phyloP scores from a whole-genome alignment of 768 basidiomycete species.

The Xanthoconium purpureum region DNA sequence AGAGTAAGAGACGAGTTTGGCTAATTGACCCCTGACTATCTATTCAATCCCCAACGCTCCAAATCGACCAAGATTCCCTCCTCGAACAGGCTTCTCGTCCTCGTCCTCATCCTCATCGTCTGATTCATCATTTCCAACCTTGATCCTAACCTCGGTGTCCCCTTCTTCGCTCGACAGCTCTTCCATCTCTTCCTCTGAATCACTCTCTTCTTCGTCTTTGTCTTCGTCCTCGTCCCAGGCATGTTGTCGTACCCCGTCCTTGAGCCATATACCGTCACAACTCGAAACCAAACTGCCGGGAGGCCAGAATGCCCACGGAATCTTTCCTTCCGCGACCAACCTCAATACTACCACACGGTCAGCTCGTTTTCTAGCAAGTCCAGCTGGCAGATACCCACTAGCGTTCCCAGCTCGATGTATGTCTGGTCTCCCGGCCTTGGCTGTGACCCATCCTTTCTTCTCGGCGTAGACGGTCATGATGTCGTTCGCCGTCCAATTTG shows the following conservation, averaged over 20 bases:
- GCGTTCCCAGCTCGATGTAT: slow-evolving; percentile 86
- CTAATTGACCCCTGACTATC: slow-evolving; percentile 11
- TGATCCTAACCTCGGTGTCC: not conserved
- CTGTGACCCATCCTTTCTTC: slow-evolving; percentile 82
- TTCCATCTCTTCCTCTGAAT: not conserved
- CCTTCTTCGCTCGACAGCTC: slow-evolving; percentile 14
- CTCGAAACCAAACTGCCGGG: slow-evolving; percentile 39
- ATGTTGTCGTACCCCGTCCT: slow-evolving; percentile 24
- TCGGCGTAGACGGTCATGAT: slow-evolving; percentile 76
- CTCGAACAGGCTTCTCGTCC: not conserved
- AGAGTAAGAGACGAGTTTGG: slow-evolving; percentile 5
- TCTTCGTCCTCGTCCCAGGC: slow-evolving; percentile 33
- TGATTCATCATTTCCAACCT: slow-evolving; percentile 11
- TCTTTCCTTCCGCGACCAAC: slow-evolving; percentile 73
- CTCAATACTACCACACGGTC: slow-evolving; percentile 59
- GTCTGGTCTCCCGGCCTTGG: slow-evolving; percentile 88
- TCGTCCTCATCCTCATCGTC: slow-evolving; percentile 23
- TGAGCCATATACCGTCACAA: slow-evolving; percentile 59
- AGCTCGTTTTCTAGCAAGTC: not conserved
- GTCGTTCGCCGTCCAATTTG: slow-evolving; percentile 81
- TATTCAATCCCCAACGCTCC: slow-evolving; percentile 30
- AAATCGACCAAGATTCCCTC: slow-evolving; percentile 25
- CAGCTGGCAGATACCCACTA: slow-evolving; percentile 49
- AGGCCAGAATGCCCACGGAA: slow-evolving; percentile 88
- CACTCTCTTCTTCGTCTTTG: slow-evolving; percentile 26